Evolutionary conservation across 2,329 filamentous ascomycete genomes (phyloP), one percentile per base, ranked within the genome.

Genomic region (Aspergillus sp.): DNA sequence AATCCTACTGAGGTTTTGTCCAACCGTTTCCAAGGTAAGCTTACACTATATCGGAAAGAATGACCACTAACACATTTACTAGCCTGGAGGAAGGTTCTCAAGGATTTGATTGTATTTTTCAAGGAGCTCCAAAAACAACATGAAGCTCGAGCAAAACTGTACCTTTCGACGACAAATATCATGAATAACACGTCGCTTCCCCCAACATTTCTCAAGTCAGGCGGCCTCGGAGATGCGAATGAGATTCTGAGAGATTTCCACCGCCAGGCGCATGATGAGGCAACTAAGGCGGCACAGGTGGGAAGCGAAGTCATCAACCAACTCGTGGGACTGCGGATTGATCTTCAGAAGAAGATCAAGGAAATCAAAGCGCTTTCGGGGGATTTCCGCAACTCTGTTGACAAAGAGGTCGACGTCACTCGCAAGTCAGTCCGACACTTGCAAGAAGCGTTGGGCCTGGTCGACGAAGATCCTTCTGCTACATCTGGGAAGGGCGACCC

Each of bases 381-480:
- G 17, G 95, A 99, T 76, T 99, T 99, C 80, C 97, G 97, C 80
- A 99, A 97, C 74, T 91, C 90, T 0, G 93, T 99, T 9, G 92
- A 97, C 28, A 97, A 94, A 80, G 95, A 98, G 77, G 94, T 96
- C 82, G 93, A 97, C 22, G 82, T 77, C 19, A 97, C 95, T 0
- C 85, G 89, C 64, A 92, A 88, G 74, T 89, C 90, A 17, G 91
- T 98, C 28, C 88, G 89, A 57, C 84, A 87, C 34, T 82, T 97
- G n/a, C 89, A 95, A 66, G 93, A 97, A 62, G 86, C 90, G 1
- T 79, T 99, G 34, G 89, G 90, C 17, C 86, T 92, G 69, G 89
- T 89, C 47, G 93, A 97, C 72, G 81, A 90, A 17, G 93, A 97
- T 73, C 84, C 91, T 1, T 84, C 89, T 3, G 79, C 86, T 53